Evolutionary conservation across 768 basidiomycete species (phyloP).

Genomic region (Naematelia encephala): DNA sequence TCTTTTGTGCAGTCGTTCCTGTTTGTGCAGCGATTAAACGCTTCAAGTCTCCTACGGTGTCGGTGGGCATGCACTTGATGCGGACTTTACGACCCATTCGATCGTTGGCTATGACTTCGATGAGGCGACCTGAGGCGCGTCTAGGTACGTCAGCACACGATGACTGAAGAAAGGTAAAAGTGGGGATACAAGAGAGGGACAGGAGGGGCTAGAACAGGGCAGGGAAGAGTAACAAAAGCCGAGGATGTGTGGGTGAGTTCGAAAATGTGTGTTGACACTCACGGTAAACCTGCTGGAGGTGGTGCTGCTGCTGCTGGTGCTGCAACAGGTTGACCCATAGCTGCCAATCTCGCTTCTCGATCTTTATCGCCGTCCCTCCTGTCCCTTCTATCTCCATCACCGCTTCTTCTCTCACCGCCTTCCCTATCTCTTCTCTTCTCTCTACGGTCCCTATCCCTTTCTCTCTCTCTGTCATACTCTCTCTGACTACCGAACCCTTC

Average conservation of each 20-base stretch:
- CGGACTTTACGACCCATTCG: slow-evolving; percentile 92
- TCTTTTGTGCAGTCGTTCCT: slow-evolving; percentile 79
- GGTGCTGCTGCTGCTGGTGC: slow-evolving; percentile 16
- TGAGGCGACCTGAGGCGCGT: slow-evolving; percentile 22
- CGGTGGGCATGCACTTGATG: slow-evolving; percentile 85
- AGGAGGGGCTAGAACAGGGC: too few species aligned
- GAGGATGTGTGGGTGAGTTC: neutral
- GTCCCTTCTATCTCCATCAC: too few species aligned
- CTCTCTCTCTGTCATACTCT: slow-evolving; percentile 13
- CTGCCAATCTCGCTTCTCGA: slow-evolving; percentile 20
- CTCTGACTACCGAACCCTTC: slow-evolving; percentile 14
- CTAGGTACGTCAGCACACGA: neutral
- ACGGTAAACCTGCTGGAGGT: slow-evolving; percentile 16
- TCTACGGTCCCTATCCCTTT: neutral
- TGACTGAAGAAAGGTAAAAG: too few species aligned
- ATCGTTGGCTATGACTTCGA: slow-evolving; percentile 89
- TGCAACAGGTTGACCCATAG: slow-evolving; percentile 19
- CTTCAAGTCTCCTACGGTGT: slow-evolving; percentile 97
- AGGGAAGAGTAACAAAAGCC: too few species aligned
- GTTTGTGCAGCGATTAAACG: slow-evolving; percentile 94
- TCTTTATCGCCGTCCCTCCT: slow-evolving; percentile 11
- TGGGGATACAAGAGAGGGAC: too few species aligned
- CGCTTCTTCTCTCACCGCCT: neutral
- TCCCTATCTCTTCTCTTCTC: neutral
- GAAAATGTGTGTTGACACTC: neutral